Evolutionary conservation across 768 basidiomycete genomes (phyloP).

Genomic region (Cystobasidium tubakii): DNA sequence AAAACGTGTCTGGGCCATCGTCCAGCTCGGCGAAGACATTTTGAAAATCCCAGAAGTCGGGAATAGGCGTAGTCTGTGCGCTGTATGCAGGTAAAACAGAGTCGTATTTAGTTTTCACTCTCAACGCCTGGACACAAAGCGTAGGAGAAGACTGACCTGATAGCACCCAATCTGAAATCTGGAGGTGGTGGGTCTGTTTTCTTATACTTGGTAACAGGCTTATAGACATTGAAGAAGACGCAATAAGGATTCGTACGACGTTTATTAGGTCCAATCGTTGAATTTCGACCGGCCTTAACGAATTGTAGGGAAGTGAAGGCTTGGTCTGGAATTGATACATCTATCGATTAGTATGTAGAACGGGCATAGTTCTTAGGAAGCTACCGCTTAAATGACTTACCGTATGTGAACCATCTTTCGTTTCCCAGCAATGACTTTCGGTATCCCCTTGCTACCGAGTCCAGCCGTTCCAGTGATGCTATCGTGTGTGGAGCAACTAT

Average conservation of each 20-base stretch:
- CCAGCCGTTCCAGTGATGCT: conserved; percentile 46
- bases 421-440: conserved; percentile 9
- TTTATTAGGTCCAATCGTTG: conserved; percentile 45
- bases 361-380: no score
- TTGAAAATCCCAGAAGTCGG: conserved; percentile 69
- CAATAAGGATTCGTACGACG: conserved; percentile 59
- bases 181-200: conserved; percentile 70
- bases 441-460: conserved; percentile 2
- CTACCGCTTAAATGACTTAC: not conserved
- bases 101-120: not conserved
- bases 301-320: conserved; percentile 67
- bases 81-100: conserved; percentile 51
- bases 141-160: conserved; percentile 60
- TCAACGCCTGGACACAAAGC: not conserved
- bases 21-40: conserved; percentile 58
- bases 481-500: conserved; percentile 11
- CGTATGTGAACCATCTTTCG: conserved; percentile 24
- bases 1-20: not conserved
- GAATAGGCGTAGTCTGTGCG: conserved; percentile 74
- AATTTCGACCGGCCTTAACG: conserved; percentile 61
- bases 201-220: conserved; percentile 76
- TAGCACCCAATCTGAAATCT: conserved; percentile 77
- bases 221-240: conserved; percentile 85
- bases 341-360: no score
- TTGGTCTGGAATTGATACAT: conserved; percentile 55